Percentiles rank a stretch among this genome's conserved stretches.
Conservation (phyloP, 2,329 filamentous ascomycete species). For the Helotiales sp. region DNA sequence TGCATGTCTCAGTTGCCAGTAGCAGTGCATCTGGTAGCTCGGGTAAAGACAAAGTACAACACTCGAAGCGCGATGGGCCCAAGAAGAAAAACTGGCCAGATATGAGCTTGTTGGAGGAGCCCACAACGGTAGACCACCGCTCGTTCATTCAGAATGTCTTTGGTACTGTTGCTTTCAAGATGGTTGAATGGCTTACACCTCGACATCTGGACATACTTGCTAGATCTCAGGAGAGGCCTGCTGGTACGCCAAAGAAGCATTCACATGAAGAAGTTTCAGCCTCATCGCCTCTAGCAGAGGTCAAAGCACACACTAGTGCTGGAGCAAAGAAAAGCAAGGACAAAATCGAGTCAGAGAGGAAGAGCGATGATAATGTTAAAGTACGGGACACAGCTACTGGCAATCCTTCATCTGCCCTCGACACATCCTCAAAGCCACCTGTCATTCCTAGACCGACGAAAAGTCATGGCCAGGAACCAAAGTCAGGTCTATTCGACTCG, state of each 20-base stretch:
- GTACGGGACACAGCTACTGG: not conserved
- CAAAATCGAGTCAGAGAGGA: not conserved
- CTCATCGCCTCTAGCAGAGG: not conserved
- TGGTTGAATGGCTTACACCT: slow-evolving; percentile 70
- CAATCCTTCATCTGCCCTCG: not conserved
- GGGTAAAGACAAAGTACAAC: not conserved
- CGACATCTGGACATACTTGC: slow-evolving; percentile 37
- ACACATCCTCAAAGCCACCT: not conserved
- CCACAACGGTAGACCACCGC: slow-evolving; percentile 53
- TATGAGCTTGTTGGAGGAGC: slow-evolving; percentile 21
- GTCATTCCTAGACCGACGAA: not conserved
- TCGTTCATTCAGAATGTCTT: slow-evolving; percentile 67
- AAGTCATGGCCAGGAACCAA: not conserved
- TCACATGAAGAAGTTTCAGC: not conserved
- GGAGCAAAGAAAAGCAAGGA: not conserved
- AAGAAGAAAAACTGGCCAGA: not conserved
- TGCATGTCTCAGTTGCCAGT: not conserved
- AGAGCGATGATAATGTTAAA: not conserved
- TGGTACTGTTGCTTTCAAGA: slow-evolving; percentile 65
- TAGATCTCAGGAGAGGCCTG: slow-evolving; percentile 9
- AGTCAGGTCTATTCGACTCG: not conserved
- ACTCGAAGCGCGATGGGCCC: not conserved
- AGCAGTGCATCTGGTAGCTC: not conserved
- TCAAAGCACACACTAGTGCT: not conserved
- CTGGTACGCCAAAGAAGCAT: not conserved